These are phyloP conservation scores for Thymus mandschuricus DNA, from an alignment of 257 asterid genomes.

Conservation along the genomic window DNA sequence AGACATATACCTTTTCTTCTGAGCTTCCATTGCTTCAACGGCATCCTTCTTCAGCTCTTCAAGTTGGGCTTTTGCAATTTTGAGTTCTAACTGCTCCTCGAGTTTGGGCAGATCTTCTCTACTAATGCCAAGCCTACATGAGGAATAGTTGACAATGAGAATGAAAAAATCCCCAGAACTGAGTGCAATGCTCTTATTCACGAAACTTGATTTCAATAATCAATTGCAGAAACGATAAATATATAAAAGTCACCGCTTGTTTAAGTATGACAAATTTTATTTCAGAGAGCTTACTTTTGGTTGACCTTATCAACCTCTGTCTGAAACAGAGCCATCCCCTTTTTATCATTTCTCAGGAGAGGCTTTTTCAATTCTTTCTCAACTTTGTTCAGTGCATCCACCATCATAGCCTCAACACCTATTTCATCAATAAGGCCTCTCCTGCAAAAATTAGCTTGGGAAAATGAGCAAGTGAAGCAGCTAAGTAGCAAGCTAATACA, in stretches of 20 bases:
- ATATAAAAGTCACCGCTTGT: slow-evolving; percentile 11
- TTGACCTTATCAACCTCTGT: slow-evolving; percentile 88
- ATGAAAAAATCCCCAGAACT: slow-evolving; percentile 11
- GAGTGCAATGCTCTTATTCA: slow-evolving; percentile 5
- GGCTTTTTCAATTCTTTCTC: slow-evolving; percentile 89
- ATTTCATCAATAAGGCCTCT: slow-evolving; percentile 78
- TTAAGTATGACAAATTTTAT: slow-evolving; percentile 17
- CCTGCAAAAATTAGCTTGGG: slow-evolving; percentile 48
- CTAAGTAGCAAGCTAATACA: slow-evolving; percentile 23
- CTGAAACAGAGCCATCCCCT: slow-evolving; percentile 80
- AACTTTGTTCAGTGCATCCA: slow-evolving; percentile 81
- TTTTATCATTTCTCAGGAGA: slow-evolving; percentile 84
- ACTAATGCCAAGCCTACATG: slow-evolving; percentile 78
- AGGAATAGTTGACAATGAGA: slow-evolving; percentile 22
- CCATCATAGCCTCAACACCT: slow-evolving; percentile 89
- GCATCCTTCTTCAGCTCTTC: slow-evolving; percentile 88
- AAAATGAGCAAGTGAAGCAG: slow-evolving; percentile 22
- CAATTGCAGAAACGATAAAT: slow-evolving; percentile 8
- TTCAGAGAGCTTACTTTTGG: slow-evolving; percentile 69
- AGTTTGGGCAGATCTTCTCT: slow-evolving; percentile 80
- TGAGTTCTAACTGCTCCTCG: slow-evolving; percentile 83
- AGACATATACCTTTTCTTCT: slow-evolving; percentile 66
- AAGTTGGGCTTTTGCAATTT: slow-evolving; percentile 85
- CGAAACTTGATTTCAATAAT: background rate
- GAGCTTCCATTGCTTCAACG: slow-evolving; percentile 92